Percentiles rank a stretch among this genome's conserved stretches.
Evolutionary conservation across 176 grass and related monocot genomes (phyloP).

Genomic region (Saccharum officinarum): DNA sequence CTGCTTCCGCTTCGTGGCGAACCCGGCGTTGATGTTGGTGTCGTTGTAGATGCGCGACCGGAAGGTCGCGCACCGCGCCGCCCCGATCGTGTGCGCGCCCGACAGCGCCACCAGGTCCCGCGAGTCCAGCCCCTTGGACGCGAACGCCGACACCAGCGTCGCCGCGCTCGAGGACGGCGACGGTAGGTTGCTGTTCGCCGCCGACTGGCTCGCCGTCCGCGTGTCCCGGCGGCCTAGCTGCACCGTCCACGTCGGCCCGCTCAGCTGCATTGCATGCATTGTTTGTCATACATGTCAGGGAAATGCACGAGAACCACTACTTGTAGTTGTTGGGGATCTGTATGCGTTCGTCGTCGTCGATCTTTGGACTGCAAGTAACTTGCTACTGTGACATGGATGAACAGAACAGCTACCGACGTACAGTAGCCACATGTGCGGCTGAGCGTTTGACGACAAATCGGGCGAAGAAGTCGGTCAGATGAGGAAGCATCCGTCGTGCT

Average conservation of each 20-base stretch:
- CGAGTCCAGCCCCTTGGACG: slow-evolving; percentile 57
- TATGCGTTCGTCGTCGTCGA: background rate
- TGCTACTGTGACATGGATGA: background rate
- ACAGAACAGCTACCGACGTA: background rate
- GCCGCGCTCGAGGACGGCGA: slow-evolving; percentile 47
- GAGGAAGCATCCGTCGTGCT: slow-evolving; percentile 32
- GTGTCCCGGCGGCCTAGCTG: slow-evolving; percentile 63
- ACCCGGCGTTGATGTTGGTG: slow-evolving; percentile 53
- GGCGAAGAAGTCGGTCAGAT: no score
- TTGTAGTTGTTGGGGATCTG: no score
- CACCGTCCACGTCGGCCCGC: slow-evolving; percentile 75
- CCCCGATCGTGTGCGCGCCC: slow-evolving; percentile 84
- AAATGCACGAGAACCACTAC: no score
- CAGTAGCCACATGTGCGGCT: background rate
- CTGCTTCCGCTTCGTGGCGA: slow-evolving; percentile 33
- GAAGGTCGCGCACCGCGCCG: slow-evolving; percentile 65
- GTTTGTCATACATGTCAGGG: background rate
- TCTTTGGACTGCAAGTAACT: background rate
- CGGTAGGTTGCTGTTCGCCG: slow-evolving; percentile 77
- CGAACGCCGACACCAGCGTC: slow-evolving; percentile 52
- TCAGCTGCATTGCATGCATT: slow-evolving; percentile 38
- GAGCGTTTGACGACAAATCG: slow-evolving; percentile 19
- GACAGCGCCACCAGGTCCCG: slow-evolving; percentile 83
- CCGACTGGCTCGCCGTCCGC: slow-evolving; percentile 59
- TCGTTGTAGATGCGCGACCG: slow-evolving; percentile 73